Evolutionary conservation across 2,329 filamentous ascomycete genomes (phyloP).

Genomic region (Penicillium sp.): DNA sequence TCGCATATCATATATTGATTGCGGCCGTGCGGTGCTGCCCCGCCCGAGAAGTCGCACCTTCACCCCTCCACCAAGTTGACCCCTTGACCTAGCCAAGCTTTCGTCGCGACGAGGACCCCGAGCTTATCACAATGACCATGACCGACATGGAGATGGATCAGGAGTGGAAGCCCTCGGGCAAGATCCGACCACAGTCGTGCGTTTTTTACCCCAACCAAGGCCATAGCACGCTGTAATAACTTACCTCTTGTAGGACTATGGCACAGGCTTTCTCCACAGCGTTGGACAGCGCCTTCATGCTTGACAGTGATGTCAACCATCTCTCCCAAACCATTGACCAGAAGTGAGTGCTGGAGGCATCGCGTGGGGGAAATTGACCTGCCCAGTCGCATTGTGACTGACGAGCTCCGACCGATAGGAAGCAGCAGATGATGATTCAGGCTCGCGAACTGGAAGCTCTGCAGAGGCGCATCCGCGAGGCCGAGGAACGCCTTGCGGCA

Average conservation of each 20-base stretch:
- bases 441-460: slow-evolving; percentile 81
- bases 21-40: slow-evolving; percentile 13
- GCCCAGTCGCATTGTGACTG: neutral
- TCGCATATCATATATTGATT: slow-evolving; percentile 13
- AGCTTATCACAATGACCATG: slow-evolving; percentile 27
- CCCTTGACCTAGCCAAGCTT: neutral
- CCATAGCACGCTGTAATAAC: slow-evolving; percentile 5
- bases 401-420: slow-evolving; percentile 54
- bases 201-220: slow-evolving; percentile 40
- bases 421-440: slow-evolving; percentile 73
- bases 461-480: slow-evolving; percentile 79
- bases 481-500: slow-evolving; percentile 72
- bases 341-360: slow-evolving; percentile 62
- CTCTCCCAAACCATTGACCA: slow-evolving; percentile 75
- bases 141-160: slow-evolving; percentile 70
- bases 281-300: slow-evolving; percentile 84
- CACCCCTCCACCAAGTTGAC: slow-evolving; percentile 2
- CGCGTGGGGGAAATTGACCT: neutral
- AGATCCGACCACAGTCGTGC: slow-evolving; percentile 79
- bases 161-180: slow-evolving; percentile 77
- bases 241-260: slow-evolving; percentile 66
- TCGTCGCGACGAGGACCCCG: neutral
- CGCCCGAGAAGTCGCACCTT: slow-evolving; percentile 10
- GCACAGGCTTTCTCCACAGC: slow-evolving; percentile 84
- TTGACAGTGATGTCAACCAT: slow-evolving; percentile 75